phyloP scores from a whole-genome alignment of 495 filamentous ascomycete species.

The Evernia prunastri region DNA sequence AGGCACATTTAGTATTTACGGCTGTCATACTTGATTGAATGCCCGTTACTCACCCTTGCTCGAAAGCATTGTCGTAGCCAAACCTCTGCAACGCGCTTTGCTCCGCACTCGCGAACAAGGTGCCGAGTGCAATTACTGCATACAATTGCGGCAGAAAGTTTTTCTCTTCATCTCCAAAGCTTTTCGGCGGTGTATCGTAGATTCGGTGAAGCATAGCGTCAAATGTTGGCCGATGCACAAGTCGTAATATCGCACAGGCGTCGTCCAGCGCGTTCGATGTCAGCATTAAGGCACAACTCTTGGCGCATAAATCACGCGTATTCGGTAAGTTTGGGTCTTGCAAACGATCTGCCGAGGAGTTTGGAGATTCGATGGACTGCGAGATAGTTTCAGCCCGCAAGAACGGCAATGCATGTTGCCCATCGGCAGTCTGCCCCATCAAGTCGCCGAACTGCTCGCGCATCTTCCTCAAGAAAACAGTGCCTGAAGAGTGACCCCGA shows the following conservation, averaged over 20 bases:
- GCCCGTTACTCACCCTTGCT: constrained; percentile 60
- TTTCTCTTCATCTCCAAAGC: constrained; percentile 67
- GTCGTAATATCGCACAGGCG: constrained; percentile 73
- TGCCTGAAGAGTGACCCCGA: constrained; percentile 85
- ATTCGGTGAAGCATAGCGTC: constrained; percentile 69
- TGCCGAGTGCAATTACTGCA: constrained; percentile 76
- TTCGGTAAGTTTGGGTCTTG: constrained; percentile 46
- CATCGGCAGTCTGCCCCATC: constrained; percentile 36
- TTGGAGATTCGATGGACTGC: constrained; percentile 60
- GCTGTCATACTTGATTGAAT: constrained; percentile 13
- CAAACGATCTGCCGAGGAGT: constrained; percentile 55
- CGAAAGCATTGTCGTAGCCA: constrained; percentile 66
- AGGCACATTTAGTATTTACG: constrained; percentile 10
- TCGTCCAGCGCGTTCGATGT: constrained; percentile 76
- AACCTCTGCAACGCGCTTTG: constrained; percentile 41
- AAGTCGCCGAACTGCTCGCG: constrained; percentile 77
- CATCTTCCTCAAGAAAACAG: constrained; percentile 78
- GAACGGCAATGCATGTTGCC: constrained; percentile 14
- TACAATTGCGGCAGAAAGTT: constrained; percentile 80
- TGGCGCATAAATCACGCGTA: constrained; percentile 63
- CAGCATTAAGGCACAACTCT: constrained; percentile 57
- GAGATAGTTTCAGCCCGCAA: constrained; percentile 42
- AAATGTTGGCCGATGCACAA: constrained; percentile 86
- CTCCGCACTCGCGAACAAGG: constrained; percentile 60
- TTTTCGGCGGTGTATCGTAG: constrained; percentile 64